These are phyloP conservation scores for Diplogelasinospora grovesii DNA, from an alignment of 495 filamentous ascomycete genomes.

Conservation along the genomic window DNA sequence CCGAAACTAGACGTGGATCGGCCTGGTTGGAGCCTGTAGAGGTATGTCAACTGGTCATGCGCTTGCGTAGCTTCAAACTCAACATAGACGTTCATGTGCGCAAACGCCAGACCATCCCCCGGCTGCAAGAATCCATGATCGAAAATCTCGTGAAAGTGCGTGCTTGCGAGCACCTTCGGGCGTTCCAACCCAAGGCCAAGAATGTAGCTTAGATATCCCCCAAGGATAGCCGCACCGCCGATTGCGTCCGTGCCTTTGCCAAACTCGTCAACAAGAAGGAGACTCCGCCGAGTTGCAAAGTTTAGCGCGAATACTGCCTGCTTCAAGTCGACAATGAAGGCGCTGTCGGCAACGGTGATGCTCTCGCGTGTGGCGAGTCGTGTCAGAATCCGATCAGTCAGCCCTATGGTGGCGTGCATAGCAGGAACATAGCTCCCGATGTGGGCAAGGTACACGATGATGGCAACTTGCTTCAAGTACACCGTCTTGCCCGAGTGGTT, in stretches of 20 bases:
- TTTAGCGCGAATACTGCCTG: constrained; percentile 76
- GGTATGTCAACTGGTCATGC: constrained; percentile 77
- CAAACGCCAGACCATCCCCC: constrained; percentile 58
- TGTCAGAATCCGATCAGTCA: constrained; percentile 91
- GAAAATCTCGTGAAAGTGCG: constrained; percentile 94
- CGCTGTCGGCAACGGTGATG: constrained; percentile 77
- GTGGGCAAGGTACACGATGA: constrained; percentile 91
- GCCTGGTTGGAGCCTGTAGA: constrained; percentile 68
- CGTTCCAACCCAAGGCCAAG: constrained; percentile 50
- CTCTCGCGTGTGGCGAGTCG: constrained; percentile 83
- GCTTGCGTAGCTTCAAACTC: constrained; percentile 50
- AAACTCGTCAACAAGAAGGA: constrained; percentile 90
- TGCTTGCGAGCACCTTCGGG: constrained; percentile 81
- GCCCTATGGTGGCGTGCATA: constrained; percentile 66
- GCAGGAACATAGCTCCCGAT: constrained; percentile 90
- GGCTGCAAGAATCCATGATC: constrained; percentile 59
- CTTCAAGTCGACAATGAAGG: constrained; percentile 89
- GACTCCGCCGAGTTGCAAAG: constrained; percentile 67
- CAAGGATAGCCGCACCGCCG: constrained; percentile 82
- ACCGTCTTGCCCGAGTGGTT: constrained; percentile 97
- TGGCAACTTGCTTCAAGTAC: constrained; percentile 91
- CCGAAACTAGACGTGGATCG: constrained; percentile 79
- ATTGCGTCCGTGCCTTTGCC: constrained; percentile 84
- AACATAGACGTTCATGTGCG: constrained; percentile 81
- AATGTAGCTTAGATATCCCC: constrained; percentile 73